phyloP scores from a whole-genome alignment of 179 eudicot species.

The Heliamphora pulchella region DNA sequence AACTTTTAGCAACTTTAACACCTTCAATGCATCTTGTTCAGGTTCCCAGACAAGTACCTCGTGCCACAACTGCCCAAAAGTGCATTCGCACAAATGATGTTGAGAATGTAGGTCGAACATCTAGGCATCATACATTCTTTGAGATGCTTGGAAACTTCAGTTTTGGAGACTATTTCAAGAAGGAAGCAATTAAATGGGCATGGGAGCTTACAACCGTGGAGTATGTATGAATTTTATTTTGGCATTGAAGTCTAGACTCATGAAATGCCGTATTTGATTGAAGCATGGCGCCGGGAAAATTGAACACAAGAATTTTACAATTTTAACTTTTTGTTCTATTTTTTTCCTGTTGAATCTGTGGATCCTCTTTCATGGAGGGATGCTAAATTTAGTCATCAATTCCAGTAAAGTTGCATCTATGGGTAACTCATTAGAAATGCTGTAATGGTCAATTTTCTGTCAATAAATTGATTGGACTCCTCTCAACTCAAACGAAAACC shows the following conservation, averaged over 20 bases:
- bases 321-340: too few relatives aligned
- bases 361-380: background rate
- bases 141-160: constrained; percentile 98
- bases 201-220: constrained; percentile 90
- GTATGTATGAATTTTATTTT: constrained; percentile 36
- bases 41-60: constrained; percentile 77
- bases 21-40: constrained; percentile 22
- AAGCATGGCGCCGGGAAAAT: background rate
- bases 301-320: background rate
- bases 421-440: background rate
- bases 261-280: background rate
- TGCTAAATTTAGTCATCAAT: background rate
- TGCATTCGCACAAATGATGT: constrained; percentile 95
- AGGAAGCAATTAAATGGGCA: constrained; percentile 91
- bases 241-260: background rate
- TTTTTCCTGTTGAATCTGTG: background rate
- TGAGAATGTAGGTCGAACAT: constrained; percentile 89
- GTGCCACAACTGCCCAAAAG: constrained; percentile 86
- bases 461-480: background rate
- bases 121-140: constrained; percentile 96
- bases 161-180: constrained; percentile 96
- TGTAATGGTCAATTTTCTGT: background rate
- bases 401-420: background rate
- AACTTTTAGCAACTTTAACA: constrained; percentile 17
- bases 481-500: background rate